Evolutionary conservation across 257 asterid genomes (phyloP), one percentile per base, ranked within the genome.

Genomic region (Verbena officinalis): DNA sequence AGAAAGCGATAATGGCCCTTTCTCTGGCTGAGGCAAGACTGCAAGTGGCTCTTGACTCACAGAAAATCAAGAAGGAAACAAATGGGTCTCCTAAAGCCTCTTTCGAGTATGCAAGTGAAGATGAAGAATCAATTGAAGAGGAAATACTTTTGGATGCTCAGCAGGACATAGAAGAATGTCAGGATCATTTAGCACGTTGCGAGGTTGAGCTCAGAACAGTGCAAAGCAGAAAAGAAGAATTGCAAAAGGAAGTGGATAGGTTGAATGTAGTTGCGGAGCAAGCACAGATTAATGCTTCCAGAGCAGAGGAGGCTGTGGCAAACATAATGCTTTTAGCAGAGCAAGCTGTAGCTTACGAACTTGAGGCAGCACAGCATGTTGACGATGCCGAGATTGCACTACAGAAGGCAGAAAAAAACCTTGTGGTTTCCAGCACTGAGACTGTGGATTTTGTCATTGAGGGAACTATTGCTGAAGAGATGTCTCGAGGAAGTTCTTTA

Each of bases 281-380:
- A 76, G 84, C 92, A 55, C 89, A 86, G 50, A 44, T 57, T 55
- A 81, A 71, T 69, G 91, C 76, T 72, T 66, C 82, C 45, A 83
- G 77, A 73, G 95, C 96, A 3, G 97, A 94, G 74, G 99, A 94
- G 73, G 99, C 88, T 59, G 99, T 94, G 65, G 84, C 95, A 53
- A 86, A 81, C 76, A 90, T 94, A 67, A 94, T 94, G 99, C 85
- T 86, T 80, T 82, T 94, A 78, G 99, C 99, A 21, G 97, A 94
- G 79, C 87, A 88, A 81, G 96, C 99, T 67, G 99, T 94, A 62
- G 95, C 99, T 51, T 65, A 81, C 31, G 96, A 94, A 75, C 96
- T 94, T 48, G 95, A 86, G 87, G 97, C 93, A 56, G 84, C 92
- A 20, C 95, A 94, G 65, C 75, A 80, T 58, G 97, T 83, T 55